Base-by-base conservation (phyloP, 2,329 filamentous ascomycete genomes). In the Diaporthe citriasiana region DNA sequence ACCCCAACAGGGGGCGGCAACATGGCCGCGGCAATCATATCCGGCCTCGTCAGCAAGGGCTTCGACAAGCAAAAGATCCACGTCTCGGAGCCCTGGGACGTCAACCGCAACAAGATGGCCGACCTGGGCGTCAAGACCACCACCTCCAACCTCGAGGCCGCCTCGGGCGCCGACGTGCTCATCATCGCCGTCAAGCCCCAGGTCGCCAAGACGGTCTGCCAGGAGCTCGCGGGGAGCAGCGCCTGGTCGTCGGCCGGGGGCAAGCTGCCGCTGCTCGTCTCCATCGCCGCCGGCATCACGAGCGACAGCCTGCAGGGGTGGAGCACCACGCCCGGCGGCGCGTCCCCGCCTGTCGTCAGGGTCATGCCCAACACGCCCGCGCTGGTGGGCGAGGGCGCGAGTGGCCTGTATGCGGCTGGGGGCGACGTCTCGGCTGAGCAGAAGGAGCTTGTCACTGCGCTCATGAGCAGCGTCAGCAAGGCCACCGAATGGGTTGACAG, bases 291-390 rank as follows among this genome's bases (percentile, higher is more conserved):
- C 1, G 87, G 87, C 70, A 86, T 88, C 77, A 87, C 85, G 12
- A 80, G 87, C 38, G 79, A 78, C 45, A 87, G 84, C 78, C 78
- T 88, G 77, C 80, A 80, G 53, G 77, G 80, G 53, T 88, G 87
- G 87, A 78, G 85, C 73, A 83, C 79, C 72, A 80, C 82, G 0
- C 74, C 80, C 1, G 82, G 81, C 45, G 84, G 83, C 4, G 80
- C 80, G 30, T 78, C 82, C 1, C 85, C 86, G 0, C 85, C 85
- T 59, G 82, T 87, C 22, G 85, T 88, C n/a, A 83, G 87, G 27
- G 86, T 88, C 73, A 88, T 88, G 87, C 87, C 87, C 71, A 88
- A 88, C 79, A 88, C 86, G 7, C 87, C 87, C 2, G 87, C 87
- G 9, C 79, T 88, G 42, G 83, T 88, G 13, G 85, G 86, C 33